Conservation (phyloP, 805 yeast genomes). For the Ogataea polymorpha region DNA sequence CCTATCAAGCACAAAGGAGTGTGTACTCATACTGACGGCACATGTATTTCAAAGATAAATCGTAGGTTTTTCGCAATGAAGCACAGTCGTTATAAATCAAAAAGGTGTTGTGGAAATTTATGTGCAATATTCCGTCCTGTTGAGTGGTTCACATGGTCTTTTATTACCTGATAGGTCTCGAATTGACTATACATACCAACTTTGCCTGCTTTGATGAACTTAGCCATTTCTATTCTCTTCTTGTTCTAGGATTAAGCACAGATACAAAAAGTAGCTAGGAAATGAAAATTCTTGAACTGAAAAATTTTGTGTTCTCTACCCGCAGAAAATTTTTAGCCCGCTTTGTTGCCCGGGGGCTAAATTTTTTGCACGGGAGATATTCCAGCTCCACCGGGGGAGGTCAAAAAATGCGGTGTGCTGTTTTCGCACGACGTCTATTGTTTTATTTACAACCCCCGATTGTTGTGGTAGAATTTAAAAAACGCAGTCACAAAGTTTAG, state of each 20-base stretch:
- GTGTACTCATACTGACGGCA: background rate
- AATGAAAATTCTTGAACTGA: constrained; percentile 15
- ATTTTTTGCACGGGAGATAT: background rate
- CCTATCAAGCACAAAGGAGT: background rate
- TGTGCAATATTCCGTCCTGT: no score
- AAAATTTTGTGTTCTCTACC: constrained; percentile 11
- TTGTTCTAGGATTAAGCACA: constrained; percentile 5
- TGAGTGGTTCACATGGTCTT: background rate
- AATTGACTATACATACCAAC: constrained; percentile 72
- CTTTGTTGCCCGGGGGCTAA: background rate
- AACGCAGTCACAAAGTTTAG: constrained; percentile 19
- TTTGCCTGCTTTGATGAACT: constrained; percentile 99
- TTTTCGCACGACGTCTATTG: constrained; percentile 5
- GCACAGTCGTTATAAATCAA: background rate
- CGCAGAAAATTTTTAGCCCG: constrained; percentile 2
- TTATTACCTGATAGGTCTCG: background rate
- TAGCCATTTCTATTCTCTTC: constrained; percentile 68
- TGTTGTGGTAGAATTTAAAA: constrained; percentile 1
- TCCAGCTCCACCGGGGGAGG: background rate
- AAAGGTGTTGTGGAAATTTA: background rate
- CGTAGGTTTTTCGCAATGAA: background rate
- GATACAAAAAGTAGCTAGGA: constrained; percentile 10
- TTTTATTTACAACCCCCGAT: constrained; percentile 1
- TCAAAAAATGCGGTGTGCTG: background rate
- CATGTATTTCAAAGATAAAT: background rate